A percentile compares a stretch with the other conserved stretches of the same genome.
These are phyloP conservation scores for Penicillium nucicola DNA, from an alignment of 495 filamentous ascomycete genomes.

Conservation along the genomic window DNA sequence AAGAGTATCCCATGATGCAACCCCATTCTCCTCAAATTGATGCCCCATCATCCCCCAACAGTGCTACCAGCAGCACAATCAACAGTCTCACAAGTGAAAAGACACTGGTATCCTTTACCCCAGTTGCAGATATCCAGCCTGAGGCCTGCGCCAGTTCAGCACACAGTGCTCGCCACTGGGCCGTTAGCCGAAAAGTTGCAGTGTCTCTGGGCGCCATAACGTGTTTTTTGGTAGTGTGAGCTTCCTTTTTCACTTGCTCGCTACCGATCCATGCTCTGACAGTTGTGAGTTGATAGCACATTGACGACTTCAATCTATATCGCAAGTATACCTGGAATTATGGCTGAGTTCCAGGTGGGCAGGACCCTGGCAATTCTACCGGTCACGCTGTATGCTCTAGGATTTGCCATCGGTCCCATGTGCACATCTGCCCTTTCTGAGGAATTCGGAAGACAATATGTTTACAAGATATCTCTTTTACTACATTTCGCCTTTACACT, in stretches of 20 bases:
- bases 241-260: neutral
- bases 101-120: neutral
- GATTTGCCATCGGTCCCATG: constrained; percentile 8
- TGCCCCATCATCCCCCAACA: neutral
- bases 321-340: constrained; percentile 10
- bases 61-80: neutral
- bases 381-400: constrained; percentile 6
- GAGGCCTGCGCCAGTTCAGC: neutral
- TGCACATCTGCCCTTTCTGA: constrained; percentile 10
- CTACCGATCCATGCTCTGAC: neutral
- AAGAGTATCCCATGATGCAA: neutral
- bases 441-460: constrained; percentile 7
- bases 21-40: neutral
- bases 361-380: constrained; percentile 4
- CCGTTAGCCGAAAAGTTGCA: neutral
- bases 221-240: constrained; percentile 4
- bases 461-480: constrained; percentile 6
- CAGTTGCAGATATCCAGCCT: neutral
- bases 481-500: constrained; percentile 1
- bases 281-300: constrained; percentile 4
- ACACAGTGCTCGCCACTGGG: constrained; percentile 1
- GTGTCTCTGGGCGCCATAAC: constrained; percentile 4
- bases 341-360: constrained; percentile 3
- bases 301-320: constrained; percentile 9
- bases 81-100: neutral